Conservation (phyloP, 176 grass and related monocot genomes). For the Aegilops umbellulata region DNA sequence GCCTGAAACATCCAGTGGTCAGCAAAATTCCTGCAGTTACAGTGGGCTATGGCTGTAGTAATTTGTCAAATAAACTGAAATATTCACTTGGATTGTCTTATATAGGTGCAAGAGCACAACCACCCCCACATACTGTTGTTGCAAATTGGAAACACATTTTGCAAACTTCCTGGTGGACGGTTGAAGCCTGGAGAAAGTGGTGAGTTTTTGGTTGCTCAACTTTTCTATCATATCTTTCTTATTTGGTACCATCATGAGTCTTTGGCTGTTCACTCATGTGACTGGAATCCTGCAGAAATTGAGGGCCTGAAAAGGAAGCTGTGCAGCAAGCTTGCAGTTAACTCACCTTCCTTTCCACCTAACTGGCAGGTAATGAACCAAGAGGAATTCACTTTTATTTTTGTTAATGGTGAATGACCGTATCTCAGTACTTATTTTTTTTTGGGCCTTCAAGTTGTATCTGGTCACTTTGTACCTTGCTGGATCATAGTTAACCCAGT, state of each 20-base stretch:
- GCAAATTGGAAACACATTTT: conserved; percentile 98
- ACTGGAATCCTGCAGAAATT: conserved; percentile 55
- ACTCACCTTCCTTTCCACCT: conserved; percentile 77
- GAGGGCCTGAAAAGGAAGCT: conserved; percentile 91
- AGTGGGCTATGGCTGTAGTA: background rate
- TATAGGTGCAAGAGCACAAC: conserved; percentile 93
- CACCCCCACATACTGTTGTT: conserved; percentile 83
- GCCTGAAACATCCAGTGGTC: background rate
- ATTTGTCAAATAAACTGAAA: conserved; percentile 7
- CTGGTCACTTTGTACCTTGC: background rate
- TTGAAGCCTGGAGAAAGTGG: conserved; percentile 97
- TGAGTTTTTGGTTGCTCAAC: background rate
- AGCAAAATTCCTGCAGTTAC: background rate
- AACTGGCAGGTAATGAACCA: conserved; percentile 80
- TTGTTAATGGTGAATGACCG: conserved; percentile 1
- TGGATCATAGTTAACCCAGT: background rate
- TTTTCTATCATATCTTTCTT: background rate
- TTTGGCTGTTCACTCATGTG: conserved; percentile 5
- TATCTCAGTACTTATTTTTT: background rate
- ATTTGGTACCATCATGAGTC: background rate
- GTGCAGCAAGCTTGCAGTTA: conserved; percentile 82
- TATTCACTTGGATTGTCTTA: background rate
- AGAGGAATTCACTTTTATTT: background rate
- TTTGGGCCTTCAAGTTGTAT: background rate
- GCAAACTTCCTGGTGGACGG: conserved; percentile 93